A percentile compares a stretch with the other conserved stretches of the same genome.
Conservation (phyloP, 805 yeast species). For the Yamadazyma laniorum region DNA sequence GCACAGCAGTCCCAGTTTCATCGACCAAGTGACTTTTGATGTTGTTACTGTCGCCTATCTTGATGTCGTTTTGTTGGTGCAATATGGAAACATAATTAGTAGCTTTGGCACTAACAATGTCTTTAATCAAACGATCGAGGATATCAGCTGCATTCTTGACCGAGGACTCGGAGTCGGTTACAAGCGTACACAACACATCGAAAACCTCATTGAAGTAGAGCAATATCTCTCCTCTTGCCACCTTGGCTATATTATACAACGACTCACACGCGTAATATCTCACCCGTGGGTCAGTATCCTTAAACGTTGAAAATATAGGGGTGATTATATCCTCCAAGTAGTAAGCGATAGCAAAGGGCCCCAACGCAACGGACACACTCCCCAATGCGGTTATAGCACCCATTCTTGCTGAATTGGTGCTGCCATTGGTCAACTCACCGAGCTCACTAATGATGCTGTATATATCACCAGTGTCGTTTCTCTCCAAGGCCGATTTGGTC, state of each 20-base stretch:
- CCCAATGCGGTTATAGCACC: slow-evolving; percentile 97
- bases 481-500: slow-evolving; percentile 65
- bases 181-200: slow-evolving; percentile 85
- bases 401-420: slow-evolving; percentile 68
- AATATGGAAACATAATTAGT: slow-evolving; percentile 79
- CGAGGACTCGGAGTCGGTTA: slow-evolving; percentile 86
- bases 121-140: slow-evolving; percentile 85
- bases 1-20: slow-evolving; percentile 57
- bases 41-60: slow-evolving; percentile 11
- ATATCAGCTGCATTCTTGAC: slow-evolving; percentile 96
- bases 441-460: slow-evolving; percentile 69
- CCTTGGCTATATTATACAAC: slow-evolving; percentile 91
- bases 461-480: slow-evolving; percentile 60
- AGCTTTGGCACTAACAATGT: slow-evolving; percentile 92
- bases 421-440: slow-evolving; percentile 75
- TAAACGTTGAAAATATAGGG: slow-evolving; percentile 92
- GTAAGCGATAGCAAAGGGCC: slow-evolving; percentile 75
- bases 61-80: slow-evolving; percentile 44
- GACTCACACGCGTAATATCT: slow-evolving; percentile 97
- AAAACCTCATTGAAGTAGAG: slow-evolving; percentile 91
- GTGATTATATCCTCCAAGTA: slow-evolving; percentile 84
- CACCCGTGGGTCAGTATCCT: slow-evolving; percentile 96
- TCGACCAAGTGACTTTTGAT: slow-evolving; percentile 46
- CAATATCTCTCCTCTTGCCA: slow-evolving; percentile 91
- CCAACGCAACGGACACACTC: slow-evolving; percentile 91